Evolutionary conservation across 2,329 filamentous ascomycete genomes (phyloP).

Genomic region (Aureobasidium mangrovei): DNA sequence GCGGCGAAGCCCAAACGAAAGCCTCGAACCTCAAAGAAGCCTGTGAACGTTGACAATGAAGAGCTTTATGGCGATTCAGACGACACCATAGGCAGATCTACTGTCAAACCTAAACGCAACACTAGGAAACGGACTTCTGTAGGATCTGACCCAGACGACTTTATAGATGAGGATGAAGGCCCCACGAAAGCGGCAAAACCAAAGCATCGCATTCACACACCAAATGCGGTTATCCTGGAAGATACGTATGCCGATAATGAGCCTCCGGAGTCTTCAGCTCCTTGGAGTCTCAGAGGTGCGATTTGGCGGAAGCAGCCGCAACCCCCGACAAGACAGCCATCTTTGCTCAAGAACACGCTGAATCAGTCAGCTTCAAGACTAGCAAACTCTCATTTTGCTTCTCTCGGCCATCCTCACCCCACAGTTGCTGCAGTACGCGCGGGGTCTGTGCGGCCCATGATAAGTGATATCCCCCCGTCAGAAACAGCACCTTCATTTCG

Average conservation of each 20-base stretch:
- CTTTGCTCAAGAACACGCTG: neutral
- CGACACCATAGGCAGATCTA: constrained; percentile 2
- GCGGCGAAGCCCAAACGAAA: constrained; percentile 8
- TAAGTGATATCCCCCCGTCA: too few relatives aligned
- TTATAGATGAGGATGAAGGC: constrained; percentile 13
- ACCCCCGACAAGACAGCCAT: constrained; percentile 3
- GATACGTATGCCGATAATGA: constrained; percentile 38
- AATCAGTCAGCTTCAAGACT: neutral
- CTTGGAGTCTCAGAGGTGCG: constrained; percentile 37
- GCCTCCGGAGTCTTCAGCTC: constrained; percentile 33
- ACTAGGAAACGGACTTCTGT: constrained; percentile 2
- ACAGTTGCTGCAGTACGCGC: neutral
- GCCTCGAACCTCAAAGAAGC: neutral
- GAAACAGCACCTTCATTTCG: too few relatives aligned
- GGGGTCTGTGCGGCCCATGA: neutral
- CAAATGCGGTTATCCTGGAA: constrained; percentile 32
- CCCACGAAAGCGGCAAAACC: constrained; percentile 24
- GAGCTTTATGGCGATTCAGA: constrained; percentile 20
- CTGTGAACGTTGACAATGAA: constrained; percentile 15
- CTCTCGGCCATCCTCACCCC: neutral
- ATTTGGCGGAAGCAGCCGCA: constrained; percentile 37
- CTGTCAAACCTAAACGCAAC: neutral
- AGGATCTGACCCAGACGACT: constrained; percentile 5
- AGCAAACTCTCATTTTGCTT: neutral
- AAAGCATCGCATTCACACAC: constrained; percentile 37